These are phyloP conservation scores for Orbilia brochopaga DNA, from an alignment of 2,329 filamentous ascomycete species.

Conservation along the genomic window DNA sequence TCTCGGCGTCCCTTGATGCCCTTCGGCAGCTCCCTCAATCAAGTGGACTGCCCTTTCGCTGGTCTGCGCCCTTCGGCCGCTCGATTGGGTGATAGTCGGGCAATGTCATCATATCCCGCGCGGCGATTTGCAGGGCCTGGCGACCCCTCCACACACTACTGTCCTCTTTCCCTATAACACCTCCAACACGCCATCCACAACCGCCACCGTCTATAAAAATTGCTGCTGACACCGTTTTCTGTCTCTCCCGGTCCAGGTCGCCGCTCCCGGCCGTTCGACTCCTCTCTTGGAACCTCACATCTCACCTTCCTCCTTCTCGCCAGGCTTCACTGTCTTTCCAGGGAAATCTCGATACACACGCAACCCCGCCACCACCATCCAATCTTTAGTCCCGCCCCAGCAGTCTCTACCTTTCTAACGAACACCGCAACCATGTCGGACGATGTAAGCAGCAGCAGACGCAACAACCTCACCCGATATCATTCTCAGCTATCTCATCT, in stretches of 20 bases:
- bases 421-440: constrained; percentile 34
- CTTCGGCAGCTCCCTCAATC: background rate
- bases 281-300: background rate
- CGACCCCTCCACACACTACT: constrained; percentile 18
- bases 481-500: no score
- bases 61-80: constrained; percentile 14
- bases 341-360: no score
- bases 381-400: background rate
- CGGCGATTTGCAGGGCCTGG: constrained; percentile 33
- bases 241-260: background rate
- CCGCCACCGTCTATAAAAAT: background rate
- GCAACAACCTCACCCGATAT: no score
- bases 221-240: no score
- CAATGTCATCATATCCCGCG: constrained; percentile 42
- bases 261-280: background rate
- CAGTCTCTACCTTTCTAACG: constrained; percentile 2
- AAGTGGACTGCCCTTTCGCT: background rate
- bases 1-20: background rate
- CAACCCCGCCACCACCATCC: background rate
- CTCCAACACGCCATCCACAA: background rate
- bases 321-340: no score
- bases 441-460: constrained; percentile 22
- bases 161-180: background rate
- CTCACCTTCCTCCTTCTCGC: background rate
- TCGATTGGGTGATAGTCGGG: constrained; percentile 44